Evolutionary conservation across 805 yeast species (phyloP), one percentile per base, ranked within the genome.

Genomic region (Jamesozyma rosinii): DNA sequence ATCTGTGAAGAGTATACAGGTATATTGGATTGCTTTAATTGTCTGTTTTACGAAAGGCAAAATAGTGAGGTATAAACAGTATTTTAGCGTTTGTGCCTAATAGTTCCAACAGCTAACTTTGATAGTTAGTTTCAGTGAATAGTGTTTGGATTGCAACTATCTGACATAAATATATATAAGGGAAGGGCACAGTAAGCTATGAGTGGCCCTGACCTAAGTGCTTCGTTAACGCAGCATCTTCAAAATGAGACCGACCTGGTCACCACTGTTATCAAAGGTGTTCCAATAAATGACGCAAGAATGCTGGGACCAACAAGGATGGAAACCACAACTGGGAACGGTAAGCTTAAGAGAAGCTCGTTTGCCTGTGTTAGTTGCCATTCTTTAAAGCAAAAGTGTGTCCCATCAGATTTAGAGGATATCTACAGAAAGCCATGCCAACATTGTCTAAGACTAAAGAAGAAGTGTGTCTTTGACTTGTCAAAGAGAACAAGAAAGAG

Each of bases 351-450:
- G 42, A 54, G 67, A 45, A 61, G 56, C 38, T 55, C 65, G 5
- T 59, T 61, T 49, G 67, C 67, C 2, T 63, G 67, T 43, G 55
- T 57, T 2, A 51, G 55, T 35, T 88, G 97, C 57, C 95, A 90
- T 54, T 60, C 83, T 0, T 70, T 86, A 40, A 88, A 88, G 57
- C 95, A 88, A 29, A 78, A 82, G 52, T 88, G 97, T 62, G 77
- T 82, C 6, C 92, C 95, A 0, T 68, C 81, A 60, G 69, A 34
- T 43, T 30, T 41, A 5, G 42, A 53, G 29, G 57, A 67, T 26
- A 74, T 80, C 45, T 79, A 79, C 9, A 60, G 69, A 2, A 79
- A 82, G 3, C 77, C 89, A 0, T 88, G 97, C 63, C 64, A 74
- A 11, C 70, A 96, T 35, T 88, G 97, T 56, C 48, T 74, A 20